Conservation (phyloP, 2,329 filamentous ascomycete species). For the Venturia pyrina region DNA sequence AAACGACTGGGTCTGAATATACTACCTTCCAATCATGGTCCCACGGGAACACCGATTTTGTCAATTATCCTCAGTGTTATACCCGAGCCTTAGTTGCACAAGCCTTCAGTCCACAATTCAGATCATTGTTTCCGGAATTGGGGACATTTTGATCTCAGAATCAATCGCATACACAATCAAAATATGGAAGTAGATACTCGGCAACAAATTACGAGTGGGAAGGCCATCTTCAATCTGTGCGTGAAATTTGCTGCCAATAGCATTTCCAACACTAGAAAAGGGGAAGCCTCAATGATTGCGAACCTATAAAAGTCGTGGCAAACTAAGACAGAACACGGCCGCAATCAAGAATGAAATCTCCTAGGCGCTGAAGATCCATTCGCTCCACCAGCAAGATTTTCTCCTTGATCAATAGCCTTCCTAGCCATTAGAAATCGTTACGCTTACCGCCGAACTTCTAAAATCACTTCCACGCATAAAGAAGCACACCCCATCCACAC, state of each 20-base stretch:
- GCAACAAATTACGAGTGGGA: constrained; percentile 38
- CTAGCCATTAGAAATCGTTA: neutral
- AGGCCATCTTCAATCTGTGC: constrained; percentile 16
- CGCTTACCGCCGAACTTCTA: neutral
- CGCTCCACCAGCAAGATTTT: neutral
- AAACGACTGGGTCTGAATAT: no score
- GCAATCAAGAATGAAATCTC: neutral
- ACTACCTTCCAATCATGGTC: no score
- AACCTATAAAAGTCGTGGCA: neutral
- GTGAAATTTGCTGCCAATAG: no score
- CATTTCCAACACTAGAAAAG: neutral
- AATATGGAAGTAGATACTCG: constrained; percentile 53
- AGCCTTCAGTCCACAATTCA: constrained; percentile 18
- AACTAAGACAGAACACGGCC: neutral
- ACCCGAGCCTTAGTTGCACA: no score
- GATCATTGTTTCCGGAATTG: constrained; percentile 54
- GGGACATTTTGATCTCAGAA: constrained; percentile 47
- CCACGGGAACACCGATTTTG: no score
- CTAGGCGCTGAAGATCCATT: neutral
- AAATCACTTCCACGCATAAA: neutral
- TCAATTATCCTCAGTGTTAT: neutral
- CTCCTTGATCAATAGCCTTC: neutral
- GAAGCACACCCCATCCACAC: neutral
- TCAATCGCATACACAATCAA: constrained; percentile 49
- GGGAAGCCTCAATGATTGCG: neutral